Base-by-base conservation (phyloP, 2,329 filamentous ascomycete genomes). In the Rutstroemia sydowiana region DNA sequence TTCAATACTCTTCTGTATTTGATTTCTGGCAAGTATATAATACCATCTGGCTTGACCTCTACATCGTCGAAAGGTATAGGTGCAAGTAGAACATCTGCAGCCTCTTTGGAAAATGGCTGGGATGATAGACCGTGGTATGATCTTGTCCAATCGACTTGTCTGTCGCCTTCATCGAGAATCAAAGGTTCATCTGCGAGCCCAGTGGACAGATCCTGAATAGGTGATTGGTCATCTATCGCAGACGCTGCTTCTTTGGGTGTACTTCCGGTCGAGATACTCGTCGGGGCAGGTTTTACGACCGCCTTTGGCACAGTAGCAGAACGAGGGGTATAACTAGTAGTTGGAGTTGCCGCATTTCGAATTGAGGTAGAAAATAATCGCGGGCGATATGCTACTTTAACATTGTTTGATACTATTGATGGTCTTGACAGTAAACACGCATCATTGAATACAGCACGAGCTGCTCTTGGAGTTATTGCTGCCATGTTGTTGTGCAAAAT, bases 41-140 rank as follows among this genome's bases (percentile, higher is more conserved):
- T 92, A 31, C 93, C 93, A 72, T 98, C 93, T 30, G 93, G 92
- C 74, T 98, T 98, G 66, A 98, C 86, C 74, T 98, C 93, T 51
- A 98, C 84, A 70, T 97, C 92, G 44, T 84, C 77, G 0, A 78
- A 71, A 49, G 81, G 72, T 11, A 95, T 68, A 1, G 84, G 82
- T 52, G 78, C 75, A 23, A 84, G 72, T 16, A 88, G 68, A 8
- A 84, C 73, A 30, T 79, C 78, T 8, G 77, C 73, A 20, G 79
- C 76, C 69, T 87, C 82, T 46, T 79, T 74, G 10, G 81, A 76
- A 67, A 88, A 88, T 0, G 84, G 76, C 28, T 75, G 70, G 0
- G 74, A 70, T 44, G 81, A 84, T 16, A 88, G 74, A 1, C 85
- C 85, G 61, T 87, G 81, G 69, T 82, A 88, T 0, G 83, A 87